Evolutionary conservation across 2,329 filamentous ascomycete genomes (phyloP).

Genomic region (Chaetomiaceae sp.): DNA sequence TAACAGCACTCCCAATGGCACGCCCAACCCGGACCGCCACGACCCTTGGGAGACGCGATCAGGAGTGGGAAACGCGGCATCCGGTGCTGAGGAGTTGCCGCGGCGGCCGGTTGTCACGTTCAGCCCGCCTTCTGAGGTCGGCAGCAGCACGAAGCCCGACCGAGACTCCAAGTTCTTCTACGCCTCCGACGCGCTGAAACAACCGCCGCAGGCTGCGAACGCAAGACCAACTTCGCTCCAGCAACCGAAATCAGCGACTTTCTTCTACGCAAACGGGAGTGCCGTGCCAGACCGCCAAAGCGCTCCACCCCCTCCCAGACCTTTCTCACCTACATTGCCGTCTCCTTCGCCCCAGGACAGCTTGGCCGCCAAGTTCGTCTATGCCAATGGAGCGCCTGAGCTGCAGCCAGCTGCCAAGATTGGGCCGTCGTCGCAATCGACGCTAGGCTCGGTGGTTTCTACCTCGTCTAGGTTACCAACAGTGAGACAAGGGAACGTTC

Average conservation of each 20-base stretch:
- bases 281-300: constrained; percentile 35
- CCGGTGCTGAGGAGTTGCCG: constrained; percentile 24
- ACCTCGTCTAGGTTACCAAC: constrained; percentile 38
- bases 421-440: constrained; percentile 30
- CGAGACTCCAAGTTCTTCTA: constrained; percentile 79
- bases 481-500: constrained; percentile 35
- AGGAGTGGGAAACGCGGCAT: constrained; percentile 26
- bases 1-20: constrained; percentile 58
- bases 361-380: constrained; percentile 62
- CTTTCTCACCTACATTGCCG: constrained; percentile 30
- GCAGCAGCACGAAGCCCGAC: constrained; percentile 27
- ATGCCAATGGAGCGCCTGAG: constrained; percentile 61
- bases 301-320: constrained; percentile 28
- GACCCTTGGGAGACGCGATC: constrained; percentile 40
- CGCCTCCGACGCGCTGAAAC: constrained; percentile 64
- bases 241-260: constrained; percentile 38
- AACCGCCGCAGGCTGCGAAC: constrained; percentile 15
- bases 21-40: constrained; percentile 43
- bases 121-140: constrained; percentile 33
- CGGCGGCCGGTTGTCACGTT: constrained; percentile 33
- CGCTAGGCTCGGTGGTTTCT: constrained; percentile 42
- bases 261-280: constrained; percentile 52
- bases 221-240: constrained; percentile 30
- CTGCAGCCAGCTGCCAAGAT: constrained; percentile 32
- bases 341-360: constrained; percentile 23